phyloP scores from a whole-genome alignment of 2,329 filamentous ascomycete genomes.

The Xylaria polymorpha region DNA sequence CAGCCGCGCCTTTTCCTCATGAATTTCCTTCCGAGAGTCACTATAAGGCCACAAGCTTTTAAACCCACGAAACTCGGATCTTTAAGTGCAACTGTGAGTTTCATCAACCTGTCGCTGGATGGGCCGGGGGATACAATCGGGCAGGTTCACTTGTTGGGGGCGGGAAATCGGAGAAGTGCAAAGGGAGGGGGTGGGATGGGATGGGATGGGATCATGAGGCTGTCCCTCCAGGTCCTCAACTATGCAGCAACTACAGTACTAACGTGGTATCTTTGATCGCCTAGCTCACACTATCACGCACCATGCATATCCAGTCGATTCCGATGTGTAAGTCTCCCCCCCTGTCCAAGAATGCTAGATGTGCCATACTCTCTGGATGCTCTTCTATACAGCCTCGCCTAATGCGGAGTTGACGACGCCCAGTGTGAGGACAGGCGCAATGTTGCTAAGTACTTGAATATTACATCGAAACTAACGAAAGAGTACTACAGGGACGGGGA shows the following conservation, averaged over 20 bases:
- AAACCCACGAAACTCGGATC: conserved; percentile 47
- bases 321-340: conserved; percentile 79
- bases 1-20: conserved; percentile 47
- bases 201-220: neutral
- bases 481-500: conserved; percentile 72
- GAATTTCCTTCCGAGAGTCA: conserved; percentile 56
- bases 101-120: conserved; percentile 12
- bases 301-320: conserved; percentile 89
- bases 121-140: conserved; percentile 18
- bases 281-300: conserved; percentile 55
- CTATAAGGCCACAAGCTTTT: conserved; percentile 51
- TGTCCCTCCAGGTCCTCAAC: conserved; percentile 24
- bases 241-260: conserved; percentile 24
- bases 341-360: conserved; percentile 27
- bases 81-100: conserved; percentile 49
- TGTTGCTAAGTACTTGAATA: neutral
- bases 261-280: conserved; percentile 26
- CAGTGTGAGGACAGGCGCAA: neutral
- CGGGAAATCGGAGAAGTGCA: neutral
- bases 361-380: neutral
- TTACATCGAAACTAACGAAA: conserved; percentile 22
- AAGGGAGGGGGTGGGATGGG: conserved; percentile 2
- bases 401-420: neutral
- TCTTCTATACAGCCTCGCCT: neutral
- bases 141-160: neutral